These are phyloP conservation scores for Coniochaeta sp. DNA, from an alignment of 2,329 filamentous ascomycete genomes.

Conservation along the genomic window DNA sequence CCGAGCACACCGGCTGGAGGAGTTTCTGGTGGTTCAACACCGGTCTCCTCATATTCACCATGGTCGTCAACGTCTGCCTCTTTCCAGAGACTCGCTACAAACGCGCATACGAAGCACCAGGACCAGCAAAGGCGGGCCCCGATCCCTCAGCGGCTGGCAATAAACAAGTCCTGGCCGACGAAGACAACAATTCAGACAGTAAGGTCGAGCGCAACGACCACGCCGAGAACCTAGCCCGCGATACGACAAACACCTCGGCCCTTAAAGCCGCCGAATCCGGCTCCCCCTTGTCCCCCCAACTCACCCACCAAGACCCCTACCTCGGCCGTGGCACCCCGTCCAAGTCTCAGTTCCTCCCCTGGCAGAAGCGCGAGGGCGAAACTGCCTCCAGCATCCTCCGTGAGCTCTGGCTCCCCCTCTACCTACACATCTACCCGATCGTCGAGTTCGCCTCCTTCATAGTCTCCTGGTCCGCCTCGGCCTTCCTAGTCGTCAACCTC, in stretches of 20 bases:
- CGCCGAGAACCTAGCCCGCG: neutral
- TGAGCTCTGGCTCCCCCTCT: slow-evolving; percentile 55
- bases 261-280: neutral
- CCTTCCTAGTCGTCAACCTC: slow-evolving; percentile 50
- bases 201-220: neutral
- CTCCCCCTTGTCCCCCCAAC: slow-evolving; percentile 18
- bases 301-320: slow-evolving; percentile 40
- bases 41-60: slow-evolving; percentile 38
- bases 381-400: slow-evolving; percentile 28
- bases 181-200: neutral
- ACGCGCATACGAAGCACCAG: slow-evolving; percentile 26
- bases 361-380: slow-evolving; percentile 34
- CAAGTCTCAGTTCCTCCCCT: slow-evolving; percentile 47
- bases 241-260: slow-evolving; percentile 13
- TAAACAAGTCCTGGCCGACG: neutral
- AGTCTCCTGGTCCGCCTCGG: slow-evolving; percentile 37
- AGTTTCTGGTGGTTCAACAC: slow-evolving; percentile 62
- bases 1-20: slow-evolving; percentile 48
- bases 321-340: slow-evolving; percentile 47
- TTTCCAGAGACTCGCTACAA: slow-evolving; percentile 59
- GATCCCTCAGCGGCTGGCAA: slow-evolving; percentile 4
- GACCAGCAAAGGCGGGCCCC: slow-evolving; percentile 10
- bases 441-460: slow-evolving; percentile 55
- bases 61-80: slow-evolving; percentile 46
- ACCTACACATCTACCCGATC: slow-evolving; percentile 54